Conservation (phyloP, 805 yeast genomes). For the Yarrowia phangngaensis region DNA sequence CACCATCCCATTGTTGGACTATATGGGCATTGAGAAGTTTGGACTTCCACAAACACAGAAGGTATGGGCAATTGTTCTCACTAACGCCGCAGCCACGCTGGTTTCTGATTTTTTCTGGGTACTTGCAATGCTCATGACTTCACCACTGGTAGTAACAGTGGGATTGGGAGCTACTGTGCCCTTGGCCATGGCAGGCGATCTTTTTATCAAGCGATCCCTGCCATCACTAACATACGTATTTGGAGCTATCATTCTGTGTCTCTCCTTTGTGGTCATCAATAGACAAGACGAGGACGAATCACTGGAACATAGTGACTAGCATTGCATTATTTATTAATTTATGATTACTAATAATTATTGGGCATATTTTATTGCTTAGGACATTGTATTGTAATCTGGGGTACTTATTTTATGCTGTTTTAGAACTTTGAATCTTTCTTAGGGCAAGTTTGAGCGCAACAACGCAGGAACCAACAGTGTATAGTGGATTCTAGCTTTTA, state of each 20-base stretch:
- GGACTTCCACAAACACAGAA: conserved; percentile 59
- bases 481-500: too few relatives aligned
- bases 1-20: conserved; percentile 60
- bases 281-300: conserved; percentile 65
- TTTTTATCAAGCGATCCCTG: conserved; percentile 60
- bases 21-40: conserved; percentile 61
- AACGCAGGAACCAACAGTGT: too few relatives aligned
- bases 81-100: conserved; percentile 75
- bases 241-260: conserved; percentile 77
- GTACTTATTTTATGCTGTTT: too few relatives aligned
- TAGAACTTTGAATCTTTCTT: too few relatives aligned
- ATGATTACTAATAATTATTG: not conserved
- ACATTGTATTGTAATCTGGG: too few relatives aligned
- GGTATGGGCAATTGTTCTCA: conserved; percentile 51
- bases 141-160: conserved; percentile 92
- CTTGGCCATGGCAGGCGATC: conserved; percentile 87
- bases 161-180: conserved; percentile 94
- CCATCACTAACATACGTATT: conserved; percentile 61
- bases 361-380: not conserved
- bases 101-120: conserved; percentile 95
- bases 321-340: conserved; percentile 6
- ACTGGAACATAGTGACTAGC: conserved; percentile 17
- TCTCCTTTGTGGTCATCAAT: conserved; percentile 81
- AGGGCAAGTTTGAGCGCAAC: too few relatives aligned
- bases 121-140: conserved; percentile 84